Base-by-base conservation (phyloP, 2,329 filamentous ascomycete genomes). In the Epichloe scottii region DNA sequence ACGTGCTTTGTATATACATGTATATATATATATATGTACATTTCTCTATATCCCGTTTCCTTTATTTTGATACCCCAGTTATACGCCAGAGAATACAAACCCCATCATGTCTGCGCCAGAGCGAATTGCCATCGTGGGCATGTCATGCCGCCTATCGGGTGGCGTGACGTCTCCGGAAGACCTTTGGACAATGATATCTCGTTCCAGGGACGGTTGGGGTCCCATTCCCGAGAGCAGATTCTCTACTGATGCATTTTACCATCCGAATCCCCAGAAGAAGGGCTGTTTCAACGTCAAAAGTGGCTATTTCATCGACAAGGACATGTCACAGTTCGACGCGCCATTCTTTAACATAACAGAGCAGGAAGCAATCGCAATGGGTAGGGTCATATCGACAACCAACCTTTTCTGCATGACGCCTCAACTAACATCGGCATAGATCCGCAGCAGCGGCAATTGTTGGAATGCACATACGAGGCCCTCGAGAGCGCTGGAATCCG, bases 391-490 rank as follows among this genome's bases (percentile, higher is more conserved):
- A 3, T 30, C 30, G 30, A 11, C 30, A 2, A 4, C 26, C 8
- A 30, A 4, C 10, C 10, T 10, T 30, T 30, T 8, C 30, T 30
- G 1, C 30, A 30, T 30, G 30, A 0, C 6, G 26, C 8, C 26
- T 8, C 8, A 10, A 4, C 30, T 30, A 30, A 46, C 14, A 19
- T n/a, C 11, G n/a, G 10, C 11, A 12, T 38, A 56, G 76, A 79
- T 48, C 76, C 76, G 0, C 75, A 78, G 53, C 75, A 78, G 53
- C 67, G 75, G 1, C 63, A 76, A 17, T 63, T 76, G 14, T 65
- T 78, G 2, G 75, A 78, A 58, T 74, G 71, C 53, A 71, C 72
- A 1, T 79, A 74, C 53, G 75, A 79, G 57, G 74, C 74, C 0
- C 63, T 78, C 6, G 76, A 79, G 57, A 75, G 71, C 49, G 74